Percentiles rank a stretch among this genome's conserved stretches.
Conservation (phyloP, 2,329 filamentous ascomycete genomes). For the Calonectria multiphialidica region DNA sequence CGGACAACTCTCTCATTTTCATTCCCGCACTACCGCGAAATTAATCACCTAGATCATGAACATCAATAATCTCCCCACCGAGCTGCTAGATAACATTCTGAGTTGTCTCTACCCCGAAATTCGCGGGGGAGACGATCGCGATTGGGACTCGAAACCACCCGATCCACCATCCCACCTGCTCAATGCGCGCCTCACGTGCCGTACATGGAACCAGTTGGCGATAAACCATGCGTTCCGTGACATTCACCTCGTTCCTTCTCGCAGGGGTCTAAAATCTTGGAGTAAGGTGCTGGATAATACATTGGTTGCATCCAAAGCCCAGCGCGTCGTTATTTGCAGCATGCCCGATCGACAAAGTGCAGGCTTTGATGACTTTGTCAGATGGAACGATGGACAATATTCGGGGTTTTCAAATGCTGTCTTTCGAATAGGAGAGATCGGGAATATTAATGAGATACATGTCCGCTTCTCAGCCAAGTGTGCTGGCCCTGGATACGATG, state of each 20-base stretch:
- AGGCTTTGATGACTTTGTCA: background rate
- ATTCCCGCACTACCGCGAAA: no score
- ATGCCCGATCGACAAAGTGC: background rate
- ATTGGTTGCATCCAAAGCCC: background rate
- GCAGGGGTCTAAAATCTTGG: background rate
- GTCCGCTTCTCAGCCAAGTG: background rate
- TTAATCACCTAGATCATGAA: background rate
- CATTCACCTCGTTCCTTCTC: background rate
- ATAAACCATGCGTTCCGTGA: conserved; percentile 4
- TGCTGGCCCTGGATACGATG: background rate
- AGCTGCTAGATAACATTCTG: background rate
- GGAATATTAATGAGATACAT: background rate
- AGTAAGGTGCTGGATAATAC: background rate
- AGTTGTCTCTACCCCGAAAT: background rate
- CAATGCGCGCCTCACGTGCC: conserved; percentile 21
- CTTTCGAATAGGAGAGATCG: background rate
- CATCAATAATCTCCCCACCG: background rate
- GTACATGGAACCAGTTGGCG: conserved; percentile 15
- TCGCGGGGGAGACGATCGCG: background rate
- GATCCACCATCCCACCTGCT: background rate
- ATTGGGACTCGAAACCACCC: background rate
- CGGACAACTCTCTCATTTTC: no score
- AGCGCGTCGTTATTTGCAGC: conserved; percentile 20
- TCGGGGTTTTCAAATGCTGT: background rate
- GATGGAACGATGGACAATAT: background rate